Evolutionary conservation across 106 monocot species (phyloP), one percentile per base, ranked within the genome.

Genomic region (Triglochin maritima): DNA sequence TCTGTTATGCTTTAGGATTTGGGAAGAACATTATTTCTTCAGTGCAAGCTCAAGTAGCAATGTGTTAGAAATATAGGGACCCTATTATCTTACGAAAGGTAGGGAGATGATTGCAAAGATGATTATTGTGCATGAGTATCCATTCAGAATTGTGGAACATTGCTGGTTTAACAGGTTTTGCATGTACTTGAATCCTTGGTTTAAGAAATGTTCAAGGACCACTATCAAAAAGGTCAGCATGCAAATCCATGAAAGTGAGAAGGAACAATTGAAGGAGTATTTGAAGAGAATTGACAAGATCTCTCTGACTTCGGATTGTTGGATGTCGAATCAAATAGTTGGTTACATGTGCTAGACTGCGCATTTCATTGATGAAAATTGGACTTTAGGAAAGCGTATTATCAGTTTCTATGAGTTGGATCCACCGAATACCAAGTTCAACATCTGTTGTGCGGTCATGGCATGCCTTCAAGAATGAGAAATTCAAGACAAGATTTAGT

Each of bases 381-480:
- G 50, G 50, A 66, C 43, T 29, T 66, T 66, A 49, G 3, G 49
- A 66, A 52, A 7, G 9, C 10, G 49, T 42, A 11, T 51, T 43
- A 50, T 66, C 6, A 66, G 0, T 53, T 66, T 66, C 43, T 51
- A 6, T 66, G 14, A 66, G 10, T 53, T 66, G 9, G 17, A 66
- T 14, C 52, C 66, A 17, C 50, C 66, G 5, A 29, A 66, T 41
- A 53, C 52, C 7, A 3, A 15, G 41, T 8, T 52, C 29, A 3
- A 5, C 9, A 66, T 66, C 53, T 49, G 12, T 51, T 14, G 14
- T 53, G 44, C 29, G 4, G 43, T 53, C 17, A n/a, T 17, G 11
- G 16, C 8, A 11, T 65, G 50, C 44, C 12, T 65, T 14, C 12
- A 51, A 3, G 66, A 66, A n/a, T 66, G 29, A 17, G 50, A n/a